Percentiles rank a stretch among this genome's conserved stretches.
phyloP scores from a whole-genome alignment of 192 early-diverging fungal species.

The Rhizophagus sp. region DNA sequence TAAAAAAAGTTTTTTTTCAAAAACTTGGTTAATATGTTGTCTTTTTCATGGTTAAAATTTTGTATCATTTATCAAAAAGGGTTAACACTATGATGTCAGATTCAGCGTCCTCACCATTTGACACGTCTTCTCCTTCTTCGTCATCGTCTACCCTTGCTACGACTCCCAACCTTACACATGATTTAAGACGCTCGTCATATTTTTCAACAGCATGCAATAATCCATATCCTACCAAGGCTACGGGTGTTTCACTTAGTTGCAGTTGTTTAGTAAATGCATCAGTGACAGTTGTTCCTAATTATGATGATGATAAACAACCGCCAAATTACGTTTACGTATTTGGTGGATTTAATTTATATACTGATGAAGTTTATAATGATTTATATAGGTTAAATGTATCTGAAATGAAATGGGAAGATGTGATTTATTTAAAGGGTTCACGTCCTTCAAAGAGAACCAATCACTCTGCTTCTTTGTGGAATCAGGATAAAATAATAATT shows the following conservation, averaged over 20 bases:
- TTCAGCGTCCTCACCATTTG: background rate
- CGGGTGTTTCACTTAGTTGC: constrained; percentile 33
- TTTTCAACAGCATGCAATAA: background rate
- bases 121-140: constrained; percentile 19
- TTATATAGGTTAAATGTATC: constrained; percentile 54
- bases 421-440: constrained; percentile 54
- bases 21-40: no score
- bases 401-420: constrained; percentile 50
- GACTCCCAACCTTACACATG: constrained; percentile 3
- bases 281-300: constrained; percentile 38
- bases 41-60: no score
- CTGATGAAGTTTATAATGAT: constrained; percentile 68
- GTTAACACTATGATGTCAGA: background rate
- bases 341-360: constrained; percentile 67
- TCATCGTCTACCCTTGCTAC: constrained; percentile 28
- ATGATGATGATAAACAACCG: constrained; percentile 12
- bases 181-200: background rate
- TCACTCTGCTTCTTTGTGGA: constrained; percentile 63
- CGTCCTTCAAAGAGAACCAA: constrained; percentile 60
- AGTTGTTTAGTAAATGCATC: constrained; percentile 46
- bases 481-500: constrained; percentile 57
- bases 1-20: background rate
- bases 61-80: background rate
- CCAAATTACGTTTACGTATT: constrained; percentile 50
- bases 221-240: constrained; percentile 26